Conservation (phyloP, 1,284 basidiomycete genomes). For the Boletus smithii region DNA sequence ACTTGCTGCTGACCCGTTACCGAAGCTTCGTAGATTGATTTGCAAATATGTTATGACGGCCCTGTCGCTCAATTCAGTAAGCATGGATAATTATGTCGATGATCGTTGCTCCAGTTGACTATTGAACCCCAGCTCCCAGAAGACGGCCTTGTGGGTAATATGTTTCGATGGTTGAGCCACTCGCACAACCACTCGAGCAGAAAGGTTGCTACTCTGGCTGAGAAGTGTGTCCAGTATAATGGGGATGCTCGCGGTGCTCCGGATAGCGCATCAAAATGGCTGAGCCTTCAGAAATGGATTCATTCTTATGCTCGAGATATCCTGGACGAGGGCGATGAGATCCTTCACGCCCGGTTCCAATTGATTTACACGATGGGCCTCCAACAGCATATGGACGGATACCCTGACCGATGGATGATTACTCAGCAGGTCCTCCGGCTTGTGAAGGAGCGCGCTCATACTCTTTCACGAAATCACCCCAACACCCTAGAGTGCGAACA, state of each 20-base stretch:
- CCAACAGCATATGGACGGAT: conserved; percentile 38
- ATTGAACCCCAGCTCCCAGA: background rate
- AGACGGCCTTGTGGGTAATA: background rate
- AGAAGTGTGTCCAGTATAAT: no score
- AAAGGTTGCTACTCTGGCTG: no score
- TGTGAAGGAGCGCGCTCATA: conserved; percentile 8
- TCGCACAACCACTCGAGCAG: no score
- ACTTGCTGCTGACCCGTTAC: no score
- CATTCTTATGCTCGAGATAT: conserved; percentile 30
- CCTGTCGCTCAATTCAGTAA: conserved; percentile 11
- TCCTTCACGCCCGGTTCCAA: conserved; percentile 39
- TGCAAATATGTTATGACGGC: no score
- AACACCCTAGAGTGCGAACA: conserved; percentile 6
- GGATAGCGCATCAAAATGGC: background rate
- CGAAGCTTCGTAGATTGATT: no score
- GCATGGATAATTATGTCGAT: no score
- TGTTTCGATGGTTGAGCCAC: background rate
- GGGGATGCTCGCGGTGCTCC: background rate
- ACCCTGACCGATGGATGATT: conserved; percentile 45
- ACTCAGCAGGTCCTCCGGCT: conserved; percentile 38
- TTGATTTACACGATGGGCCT: conserved; percentile 41
- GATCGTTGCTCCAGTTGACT: no score
- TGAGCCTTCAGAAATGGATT: conserved; percentile 27
- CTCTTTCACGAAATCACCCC: conserved; percentile 8
- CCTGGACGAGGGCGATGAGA: conserved; percentile 43